Base-by-base conservation (phyloP, 73 alveolate genomes). In the Paramecium biaurelia region DNA sequence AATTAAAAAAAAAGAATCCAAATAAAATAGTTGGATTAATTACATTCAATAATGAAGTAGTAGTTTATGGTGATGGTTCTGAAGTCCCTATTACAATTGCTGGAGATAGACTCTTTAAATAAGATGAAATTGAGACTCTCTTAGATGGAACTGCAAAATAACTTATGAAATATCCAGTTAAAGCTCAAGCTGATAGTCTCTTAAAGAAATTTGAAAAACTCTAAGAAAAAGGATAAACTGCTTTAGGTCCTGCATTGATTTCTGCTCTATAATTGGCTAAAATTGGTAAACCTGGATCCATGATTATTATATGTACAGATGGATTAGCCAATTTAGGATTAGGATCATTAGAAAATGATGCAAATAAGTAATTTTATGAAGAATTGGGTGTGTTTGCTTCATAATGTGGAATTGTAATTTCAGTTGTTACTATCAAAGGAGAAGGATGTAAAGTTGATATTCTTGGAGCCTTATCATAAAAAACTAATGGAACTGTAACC, bases 281-380 rank as follows among this genome's bases (percentile, higher is more conserved):
- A 41, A 70, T 86, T 67, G 97, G 96, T 8, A 92, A 90, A 59
- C 94, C 95, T 45, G 99, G 99, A 14, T 95, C 99, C 30, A 85
- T 72, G 86, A 98, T 98, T 34, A 93, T 98, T n/a, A 79, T 97
- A 42, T 98, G 99, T 85, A 98, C 99, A 38, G 99, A 98, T 93
- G 99, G 99, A 1, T 95, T 98, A 28, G 98, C 99, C 45, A 98
- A 98, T 94, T 95, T 95, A 41, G 99, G 99, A 35, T 85, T 98
- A 6, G 99, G 99, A 20, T 67, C 95, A 47, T 85, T 98, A 47
- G 97, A 94, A 92, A 86, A 59, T 45, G 95, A 85, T 6, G 92
- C 92, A 37, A 94, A 20, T 26, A 76, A 67, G 23, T 89, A 95
- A 30, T 97, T 97, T 93, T 97, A 97, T 93, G 97, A 96, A 89